phyloP scores from a whole-genome alignment of 768 basidiomycete genomes.

The Russula olivacea region DNA sequence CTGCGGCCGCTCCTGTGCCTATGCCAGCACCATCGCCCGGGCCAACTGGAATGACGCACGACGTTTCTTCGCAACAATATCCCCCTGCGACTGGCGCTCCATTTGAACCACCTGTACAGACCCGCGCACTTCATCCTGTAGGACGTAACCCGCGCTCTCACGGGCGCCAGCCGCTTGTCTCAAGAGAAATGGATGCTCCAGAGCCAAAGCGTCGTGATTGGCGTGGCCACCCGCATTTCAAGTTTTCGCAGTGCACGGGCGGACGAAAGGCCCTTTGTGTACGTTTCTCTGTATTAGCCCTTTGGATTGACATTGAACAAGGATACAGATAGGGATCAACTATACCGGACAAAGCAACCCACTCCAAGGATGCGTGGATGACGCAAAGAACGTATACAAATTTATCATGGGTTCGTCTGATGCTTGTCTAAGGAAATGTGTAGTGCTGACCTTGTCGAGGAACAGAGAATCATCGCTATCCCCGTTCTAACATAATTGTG shows the following conservation, averaged over 20 bases:
- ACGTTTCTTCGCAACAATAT: background rate
- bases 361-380: conserved; percentile 86
- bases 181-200: conserved; percentile 9
- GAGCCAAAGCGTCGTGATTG: background rate
- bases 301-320: background rate
- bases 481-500: conserved; percentile 72
- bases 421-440: conserved; percentile 4
- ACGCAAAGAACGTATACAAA: conserved; percentile 72
- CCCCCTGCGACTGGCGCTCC: background rate
- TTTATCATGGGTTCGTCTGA: conserved; percentile 63
- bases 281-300: conserved; percentile 29
- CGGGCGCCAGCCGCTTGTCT: background rate
- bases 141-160: background rate
- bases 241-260: conserved; percentile 86
- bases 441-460: background rate
- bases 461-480: conserved; percentile 26
- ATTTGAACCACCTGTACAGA: background rate
- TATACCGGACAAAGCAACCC: conserved; percentile 65
- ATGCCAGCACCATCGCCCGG: background rate
- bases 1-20: background rate
- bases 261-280: conserved; percentile 86
- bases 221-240: conserved; percentile 41
- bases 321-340: conserved; percentile 76
- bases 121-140: background rate
- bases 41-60: background rate